Evolutionary conservation across 371 early-diverging fungal species (phyloP).

Genomic region (Mucor piriformis): DNA sequence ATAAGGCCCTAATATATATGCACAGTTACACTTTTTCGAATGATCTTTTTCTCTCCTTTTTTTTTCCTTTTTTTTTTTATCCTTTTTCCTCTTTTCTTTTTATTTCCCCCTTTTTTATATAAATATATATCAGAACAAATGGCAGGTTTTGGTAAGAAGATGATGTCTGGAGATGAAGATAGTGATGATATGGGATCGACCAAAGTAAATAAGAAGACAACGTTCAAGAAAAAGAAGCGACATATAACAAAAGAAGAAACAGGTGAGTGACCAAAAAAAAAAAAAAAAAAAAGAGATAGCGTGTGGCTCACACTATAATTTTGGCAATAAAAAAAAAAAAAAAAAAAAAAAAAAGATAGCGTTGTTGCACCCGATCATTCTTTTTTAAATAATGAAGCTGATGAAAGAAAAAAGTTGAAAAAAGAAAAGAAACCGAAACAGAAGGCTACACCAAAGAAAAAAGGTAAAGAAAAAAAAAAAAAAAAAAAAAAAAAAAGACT

Average conservation of each 20-base stretch:
- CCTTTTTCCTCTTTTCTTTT: background rate
- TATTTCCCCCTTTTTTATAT: background rate
- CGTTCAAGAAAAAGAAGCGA: conserved; percentile 7
- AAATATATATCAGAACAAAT: background rate
- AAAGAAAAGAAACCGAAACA: conserved; percentile 38
- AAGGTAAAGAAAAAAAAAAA: too few relatives aligned
- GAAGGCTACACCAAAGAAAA: conserved; percentile 35
- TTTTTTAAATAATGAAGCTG: background rate
- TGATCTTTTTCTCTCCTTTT: background rate
- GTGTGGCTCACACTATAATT: background rate
- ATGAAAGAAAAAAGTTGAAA: conserved; percentile 43
- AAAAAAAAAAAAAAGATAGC: background rate
- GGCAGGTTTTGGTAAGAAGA: background rate
- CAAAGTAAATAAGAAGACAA: background rate
- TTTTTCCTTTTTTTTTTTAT: background rate
- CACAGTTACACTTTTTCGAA: background rate
- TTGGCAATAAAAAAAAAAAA: background rate
- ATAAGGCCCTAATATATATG: background rate
- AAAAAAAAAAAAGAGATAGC: background rate
- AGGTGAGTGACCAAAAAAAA: background rate
- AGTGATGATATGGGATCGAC: conserved; percentile 22
- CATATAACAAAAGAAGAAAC: conserved; percentile 14
- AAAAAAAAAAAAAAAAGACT: conserved; percentile 2
- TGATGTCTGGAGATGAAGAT: conserved; percentile 18
- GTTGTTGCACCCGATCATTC: background rate